Evolutionary conservation across 345 rosid species (phyloP).

Genomic region (Gossypium sturtianum): DNA sequence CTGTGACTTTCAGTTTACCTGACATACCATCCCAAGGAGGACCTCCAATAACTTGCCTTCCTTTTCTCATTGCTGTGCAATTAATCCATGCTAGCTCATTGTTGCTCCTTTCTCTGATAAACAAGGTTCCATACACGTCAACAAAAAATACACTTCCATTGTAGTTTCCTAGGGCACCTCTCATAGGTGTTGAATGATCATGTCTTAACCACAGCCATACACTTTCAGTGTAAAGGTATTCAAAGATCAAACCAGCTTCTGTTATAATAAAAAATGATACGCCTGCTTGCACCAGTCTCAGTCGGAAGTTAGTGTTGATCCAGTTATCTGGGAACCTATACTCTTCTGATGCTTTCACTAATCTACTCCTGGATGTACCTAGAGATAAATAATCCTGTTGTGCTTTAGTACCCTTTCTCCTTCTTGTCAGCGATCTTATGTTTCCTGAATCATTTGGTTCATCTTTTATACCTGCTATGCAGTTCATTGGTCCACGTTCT

Average conservation of each 20-base stretch:
- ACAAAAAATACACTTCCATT: constrained; percentile 62
- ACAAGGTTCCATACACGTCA: constrained; percentile 42
- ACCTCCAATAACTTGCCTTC: constrained; percentile 46
- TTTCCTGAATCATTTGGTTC: constrained; percentile 41
- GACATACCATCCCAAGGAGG: constrained; percentile 52
- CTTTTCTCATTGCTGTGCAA: constrained; percentile 57
- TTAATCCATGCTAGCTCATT: constrained; percentile 50
- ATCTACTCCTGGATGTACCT: constrained; percentile 14
- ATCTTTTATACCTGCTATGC: constrained; percentile 50
- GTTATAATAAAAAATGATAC: constrained; percentile 55
- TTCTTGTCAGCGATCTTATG: constrained; percentile 36
- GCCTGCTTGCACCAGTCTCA: constrained; percentile 51
- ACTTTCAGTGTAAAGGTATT: constrained; percentile 52
- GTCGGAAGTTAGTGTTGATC: constrained; percentile 37
- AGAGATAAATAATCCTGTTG: constrained; percentile 39
- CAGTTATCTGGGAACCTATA: constrained; percentile 31
- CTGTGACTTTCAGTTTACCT: constrained; percentile 33
- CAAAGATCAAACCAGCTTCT: constrained; percentile 47
- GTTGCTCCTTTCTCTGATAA: constrained; percentile 51
- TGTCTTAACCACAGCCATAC: constrained; percentile 68
- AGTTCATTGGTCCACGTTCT: constrained; percentile 54
- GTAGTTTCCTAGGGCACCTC: constrained; percentile 54
- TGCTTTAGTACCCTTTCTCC: constrained; percentile 36
- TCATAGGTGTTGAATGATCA: constrained; percentile 56
- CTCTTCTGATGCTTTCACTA: constrained; percentile 19